Evolutionary conservation across 2,329 filamentous ascomycete genomes (phyloP).

Genomic region (Cladobotryum mycophilum): DNA sequence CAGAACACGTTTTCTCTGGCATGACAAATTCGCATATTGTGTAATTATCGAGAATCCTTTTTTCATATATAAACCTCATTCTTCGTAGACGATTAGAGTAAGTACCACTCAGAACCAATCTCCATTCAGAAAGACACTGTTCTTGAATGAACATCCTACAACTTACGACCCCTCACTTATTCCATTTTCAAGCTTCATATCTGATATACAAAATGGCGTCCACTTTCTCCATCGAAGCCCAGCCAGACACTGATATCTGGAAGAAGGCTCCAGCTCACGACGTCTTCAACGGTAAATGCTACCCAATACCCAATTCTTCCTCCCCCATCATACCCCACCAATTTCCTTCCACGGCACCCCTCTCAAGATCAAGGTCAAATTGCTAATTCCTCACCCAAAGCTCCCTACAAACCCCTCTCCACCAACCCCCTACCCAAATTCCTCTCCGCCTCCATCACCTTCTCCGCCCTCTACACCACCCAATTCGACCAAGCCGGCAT

Average conservation of each 20-base stretch:
- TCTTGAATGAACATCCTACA: too few species aligned
- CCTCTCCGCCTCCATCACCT: constrained; percentile 54
- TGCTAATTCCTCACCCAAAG: constrained; percentile 16
- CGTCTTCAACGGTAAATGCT: constrained; percentile 52
- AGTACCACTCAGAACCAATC: too few species aligned
- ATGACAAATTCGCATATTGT: too few species aligned
- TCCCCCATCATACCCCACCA: not conserved
- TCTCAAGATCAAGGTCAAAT: not conserved
- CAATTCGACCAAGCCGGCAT: constrained; percentile 34
- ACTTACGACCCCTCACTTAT: not conserved
- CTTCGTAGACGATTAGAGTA: too few species aligned
- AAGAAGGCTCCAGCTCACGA: constrained; percentile 63
- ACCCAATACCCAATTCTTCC: not conserved
- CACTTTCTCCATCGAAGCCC: constrained; percentile 48
- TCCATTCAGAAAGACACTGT: too few species aligned
- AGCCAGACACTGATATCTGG: constrained; percentile 67
- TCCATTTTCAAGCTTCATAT: not conserved
- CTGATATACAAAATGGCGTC: not conserved
- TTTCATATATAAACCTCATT: too few species aligned
- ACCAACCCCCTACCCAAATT: constrained; percentile 49
- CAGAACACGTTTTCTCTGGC: too few species aligned
- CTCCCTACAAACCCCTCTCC: constrained; percentile 26
- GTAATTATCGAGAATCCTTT: too few species aligned
- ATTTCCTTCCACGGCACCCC: not conserved
- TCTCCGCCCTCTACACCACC: constrained; percentile 51